These are phyloP conservation scores for Ceriops zippeliana DNA, from an alignment of 345 rosid genomes.

Conservation along the genomic window DNA sequence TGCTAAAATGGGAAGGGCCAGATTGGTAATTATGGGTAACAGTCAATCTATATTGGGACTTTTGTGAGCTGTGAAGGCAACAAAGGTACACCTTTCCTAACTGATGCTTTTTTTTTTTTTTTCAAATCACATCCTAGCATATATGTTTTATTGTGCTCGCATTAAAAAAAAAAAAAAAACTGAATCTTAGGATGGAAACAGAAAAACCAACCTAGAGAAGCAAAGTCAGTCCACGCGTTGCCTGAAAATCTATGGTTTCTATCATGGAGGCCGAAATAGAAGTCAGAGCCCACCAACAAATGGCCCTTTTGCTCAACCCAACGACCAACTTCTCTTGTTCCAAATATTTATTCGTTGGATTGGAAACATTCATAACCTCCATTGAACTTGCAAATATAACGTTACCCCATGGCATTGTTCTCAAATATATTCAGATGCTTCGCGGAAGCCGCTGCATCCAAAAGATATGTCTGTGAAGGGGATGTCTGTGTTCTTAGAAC, in stretches of 20 bases:
- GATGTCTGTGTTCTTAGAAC: conserved; percentile 35
- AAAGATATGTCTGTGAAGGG: conserved; percentile 33
- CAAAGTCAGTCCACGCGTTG: background rate
- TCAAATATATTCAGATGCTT: conserved; percentile 40
- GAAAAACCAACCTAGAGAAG: background rate
- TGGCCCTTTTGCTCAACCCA: background rate
- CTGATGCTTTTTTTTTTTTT: too few species aligned
- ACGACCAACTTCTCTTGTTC: background rate
- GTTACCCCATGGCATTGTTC: conserved; percentile 29
- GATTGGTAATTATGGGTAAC: too few species aligned
- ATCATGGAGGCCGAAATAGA: background rate
- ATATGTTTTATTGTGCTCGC: too few species aligned
- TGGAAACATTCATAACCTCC: background rate
- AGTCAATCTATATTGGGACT: too few species aligned
- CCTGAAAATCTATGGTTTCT: background rate
- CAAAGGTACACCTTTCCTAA: too few species aligned
- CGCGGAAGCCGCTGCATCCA: conserved; percentile 19
- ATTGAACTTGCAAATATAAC: background rate
- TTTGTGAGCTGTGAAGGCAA: too few species aligned
- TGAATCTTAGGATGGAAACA: background rate
- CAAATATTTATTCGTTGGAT: background rate
- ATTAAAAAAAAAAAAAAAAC: too few species aligned
- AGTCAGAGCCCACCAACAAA: conserved; percentile 18
- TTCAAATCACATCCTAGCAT: too few species aligned
- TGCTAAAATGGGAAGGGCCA: too few species aligned